phyloP scores from a whole-genome alignment of 495 filamentous ascomycete genomes.

The Penicillium dipodomyicola region DNA sequence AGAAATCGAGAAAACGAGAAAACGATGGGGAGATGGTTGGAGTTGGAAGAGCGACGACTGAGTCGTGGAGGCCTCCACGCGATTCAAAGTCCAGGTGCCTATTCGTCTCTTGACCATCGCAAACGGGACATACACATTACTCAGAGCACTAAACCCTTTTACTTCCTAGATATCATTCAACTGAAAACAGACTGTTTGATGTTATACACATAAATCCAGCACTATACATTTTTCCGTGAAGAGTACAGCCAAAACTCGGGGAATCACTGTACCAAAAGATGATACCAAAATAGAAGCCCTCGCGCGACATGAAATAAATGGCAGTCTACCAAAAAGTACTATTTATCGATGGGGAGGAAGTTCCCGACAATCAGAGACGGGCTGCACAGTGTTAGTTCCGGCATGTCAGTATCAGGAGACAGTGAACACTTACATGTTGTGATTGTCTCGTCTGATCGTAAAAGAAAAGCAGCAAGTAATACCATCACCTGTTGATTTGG shows the following conservation, averaged over 20 bases:
- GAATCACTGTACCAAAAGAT: slow-evolving; percentile 16
- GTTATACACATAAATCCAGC: slow-evolving; percentile 1
- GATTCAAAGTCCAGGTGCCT: background rate
- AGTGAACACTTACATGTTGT: slow-evolving; percentile 79
- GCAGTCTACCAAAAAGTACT: slow-evolving; percentile 1
- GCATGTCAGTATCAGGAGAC: background rate
- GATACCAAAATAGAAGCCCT: background rate
- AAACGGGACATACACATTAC: slow-evolving; percentile 2
- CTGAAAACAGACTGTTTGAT: slow-evolving; percentile 9
- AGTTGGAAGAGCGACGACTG: background rate
- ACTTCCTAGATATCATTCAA: background rate
- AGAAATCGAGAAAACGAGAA: background rate
- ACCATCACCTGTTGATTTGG: slow-evolving; percentile 64
- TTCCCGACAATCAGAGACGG: slow-evolving; percentile 95
- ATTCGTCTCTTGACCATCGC: background rate
- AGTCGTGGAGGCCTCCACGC: background rate
- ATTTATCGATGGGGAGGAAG: slow-evolving; percentile 66
- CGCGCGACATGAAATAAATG: background rate
- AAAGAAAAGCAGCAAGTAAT: slow-evolving; percentile 98
- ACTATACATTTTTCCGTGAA: slow-evolving; percentile 5
- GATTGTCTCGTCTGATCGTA: slow-evolving; percentile 86
- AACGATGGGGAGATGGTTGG: background rate
- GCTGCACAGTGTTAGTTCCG: slow-evolving; percentile 45
- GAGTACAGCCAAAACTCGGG: slow-evolving; percentile 14
- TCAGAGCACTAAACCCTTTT: slow-evolving; percentile 5